These are phyloP conservation scores for Linum usitatissimum DNA, from an alignment of 345 rosid species.

Conservation along the genomic window DNA sequence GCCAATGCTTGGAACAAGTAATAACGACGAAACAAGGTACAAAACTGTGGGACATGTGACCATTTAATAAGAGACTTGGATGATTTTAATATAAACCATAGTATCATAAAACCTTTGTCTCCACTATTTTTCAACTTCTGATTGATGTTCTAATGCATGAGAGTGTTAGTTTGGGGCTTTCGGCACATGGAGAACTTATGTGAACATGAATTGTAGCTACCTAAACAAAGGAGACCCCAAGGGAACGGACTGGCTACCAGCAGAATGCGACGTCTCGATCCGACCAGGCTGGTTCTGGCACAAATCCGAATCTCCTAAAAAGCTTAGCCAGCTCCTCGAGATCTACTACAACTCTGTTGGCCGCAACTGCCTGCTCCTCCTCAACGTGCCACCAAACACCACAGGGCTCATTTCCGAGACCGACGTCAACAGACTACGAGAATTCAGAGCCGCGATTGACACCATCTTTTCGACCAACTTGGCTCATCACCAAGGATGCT, in stretches of 20 bases:
- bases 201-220: conserved; percentile 26
- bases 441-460: conserved; percentile 36
- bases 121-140: too few species aligned
- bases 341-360: conserved; percentile 66
- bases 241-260: conserved; percentile 54
- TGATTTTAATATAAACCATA: too few species aligned
- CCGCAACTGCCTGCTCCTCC: conserved; percentile 44
- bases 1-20: too few species aligned
- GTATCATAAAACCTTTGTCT: too few species aligned
- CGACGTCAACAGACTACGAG: conserved; percentile 34
- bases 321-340: conserved; percentile 35
- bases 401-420: conserved; percentile 48
- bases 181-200: neutral
- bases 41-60: too few species aligned
- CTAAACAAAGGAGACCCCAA: conserved; percentile 45
- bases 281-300: conserved; percentile 71
- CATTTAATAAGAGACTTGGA: too few species aligned
- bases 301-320: conserved; percentile 43
- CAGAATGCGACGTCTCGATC: conserved; percentile 65
- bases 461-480: conserved; percentile 38
- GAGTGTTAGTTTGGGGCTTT: too few species aligned
- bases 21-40: too few species aligned
- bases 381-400: conserved; percentile 60
- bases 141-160: too few species aligned
- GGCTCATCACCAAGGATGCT: conserved; percentile 26